Evolutionary conservation across 257 asterid species (phyloP), one percentile per base, ranked within the genome.

Genomic region (Paulownia fortunei): DNA sequence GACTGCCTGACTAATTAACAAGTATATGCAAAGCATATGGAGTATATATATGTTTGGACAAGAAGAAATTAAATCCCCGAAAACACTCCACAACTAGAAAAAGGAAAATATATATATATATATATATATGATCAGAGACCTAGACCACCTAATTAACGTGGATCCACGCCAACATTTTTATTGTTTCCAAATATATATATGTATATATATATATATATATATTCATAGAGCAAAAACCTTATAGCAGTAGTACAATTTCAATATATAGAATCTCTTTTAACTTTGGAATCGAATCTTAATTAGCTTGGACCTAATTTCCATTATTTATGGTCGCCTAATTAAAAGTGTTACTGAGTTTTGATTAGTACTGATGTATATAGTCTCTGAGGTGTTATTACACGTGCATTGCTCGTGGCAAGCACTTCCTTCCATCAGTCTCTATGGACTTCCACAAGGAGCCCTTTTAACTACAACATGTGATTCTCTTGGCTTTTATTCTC

Each of bases 401-500:
- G 80, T 76, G 76, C 82, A 74, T 4, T 80, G 80, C 73, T 76
- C 59, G 78, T 83, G 82, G 80, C 68, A 70, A 74, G 79, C 88
- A 85, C 88, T 78, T 73, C 42, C 68, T 41, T 26, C 13, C 12
- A 13, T 11, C 10, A 8, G 1, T 63, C 32, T 32, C 10, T 12
- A 75, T 47, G 39, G 21, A 49, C 63, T 75, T 75, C 62, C 79
- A 72, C 69, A 71, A 79, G 74, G 69, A 62, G 39, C 82, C 76
- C 74, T 36, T 37, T 41, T 30, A 73, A 56, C 60, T 32, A 13
- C 61, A 54, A 52, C 59, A 54, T 74, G 76, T 52, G 51, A 47
- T 56, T 77, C 81, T 69, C 71, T 55, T 54, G 19, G 49, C 49
- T 27, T 47, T n/a, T 66, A 37, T 47, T 74, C 76, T 55, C 23